Conservation (phyloP, 2,329 filamentous ascomycete species). For the Zasmidium citrigriseum region DNA sequence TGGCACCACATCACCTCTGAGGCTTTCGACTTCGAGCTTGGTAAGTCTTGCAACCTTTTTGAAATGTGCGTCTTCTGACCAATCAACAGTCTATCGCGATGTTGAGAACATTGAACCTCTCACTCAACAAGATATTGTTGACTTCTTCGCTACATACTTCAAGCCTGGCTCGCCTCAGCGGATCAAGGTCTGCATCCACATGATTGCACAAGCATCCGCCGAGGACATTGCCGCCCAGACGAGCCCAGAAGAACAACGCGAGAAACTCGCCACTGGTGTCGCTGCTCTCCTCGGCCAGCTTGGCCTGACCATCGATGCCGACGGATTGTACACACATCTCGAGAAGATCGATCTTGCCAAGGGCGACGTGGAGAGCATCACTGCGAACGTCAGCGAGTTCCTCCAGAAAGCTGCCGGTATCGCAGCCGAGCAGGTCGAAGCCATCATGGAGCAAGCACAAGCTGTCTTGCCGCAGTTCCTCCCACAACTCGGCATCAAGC, state of each 20-base stretch:
- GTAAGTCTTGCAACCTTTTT: conserved; percentile 54
- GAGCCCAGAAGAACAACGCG: conserved; percentile 43
- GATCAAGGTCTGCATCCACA: conserved; percentile 81
- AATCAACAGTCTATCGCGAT: conserved; percentile 66
- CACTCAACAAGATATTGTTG: conserved; percentile 75
- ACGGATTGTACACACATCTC: conserved; percentile 47
- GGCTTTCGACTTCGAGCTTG: conserved; percentile 84
- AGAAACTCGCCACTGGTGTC: conserved; percentile 46
- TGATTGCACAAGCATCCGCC: conserved; percentile 68
- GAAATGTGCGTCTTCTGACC: conserved; percentile 8
- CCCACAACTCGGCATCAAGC: conserved; percentile 26
- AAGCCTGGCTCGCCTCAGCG: conserved; percentile 70
- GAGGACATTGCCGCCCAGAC: conserved; percentile 38
- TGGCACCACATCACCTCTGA: conserved; percentile 85
- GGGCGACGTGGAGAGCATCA: conserved; percentile 33
- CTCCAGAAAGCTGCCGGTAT: conserved; percentile 46
- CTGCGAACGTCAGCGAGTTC: conserved; percentile 46
- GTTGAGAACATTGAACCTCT: conserved; percentile 72
- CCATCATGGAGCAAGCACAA: conserved; percentile 52
- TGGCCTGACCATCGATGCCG: conserved; percentile 46
- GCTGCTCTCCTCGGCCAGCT: conserved; percentile 50
- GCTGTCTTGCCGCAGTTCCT: conserved; percentile 49
- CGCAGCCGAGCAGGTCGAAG: conserved; percentile 50
- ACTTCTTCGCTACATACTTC: conserved; percentile 77
- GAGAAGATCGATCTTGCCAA: conserved; percentile 47